phyloP scores from a whole-genome alignment of 768 basidiomycete species.

The Tremella mesenterica region DNA sequence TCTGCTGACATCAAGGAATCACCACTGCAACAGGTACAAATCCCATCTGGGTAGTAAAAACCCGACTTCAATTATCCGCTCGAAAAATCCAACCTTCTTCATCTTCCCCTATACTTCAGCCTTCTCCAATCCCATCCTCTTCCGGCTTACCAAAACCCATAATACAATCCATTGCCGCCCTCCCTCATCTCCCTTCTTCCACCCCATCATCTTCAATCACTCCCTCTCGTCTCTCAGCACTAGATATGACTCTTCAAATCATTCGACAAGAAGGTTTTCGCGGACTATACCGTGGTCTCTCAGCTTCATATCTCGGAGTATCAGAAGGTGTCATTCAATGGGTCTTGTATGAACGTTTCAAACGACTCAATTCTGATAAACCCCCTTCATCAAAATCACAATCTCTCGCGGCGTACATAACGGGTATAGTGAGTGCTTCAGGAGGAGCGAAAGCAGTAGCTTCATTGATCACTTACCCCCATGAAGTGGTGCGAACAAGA shows the following conservation, averaged over 20 bases:
- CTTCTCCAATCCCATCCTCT: conserved; percentile 8
- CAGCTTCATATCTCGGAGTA: conserved; percentile 89
- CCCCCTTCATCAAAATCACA: conserved; percentile 3
- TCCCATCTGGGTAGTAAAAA: conserved; percentile 99
- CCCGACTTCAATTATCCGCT: conserved; percentile 68
- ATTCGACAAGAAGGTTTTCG: conserved; percentile 67
- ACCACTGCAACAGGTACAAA: conserved; percentile 84
- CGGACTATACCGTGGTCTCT: conserved; percentile 91
- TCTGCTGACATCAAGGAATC: conserved; percentile 51
- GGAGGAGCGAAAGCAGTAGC: conserved; percentile 91
- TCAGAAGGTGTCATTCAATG: conserved; percentile 95
- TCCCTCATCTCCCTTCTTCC: conserved; percentile 5
- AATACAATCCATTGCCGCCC: conserved; percentile 24
- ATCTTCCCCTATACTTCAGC: conserved; percentile 14
- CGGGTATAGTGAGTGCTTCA: conserved; percentile 68
- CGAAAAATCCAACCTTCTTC: conserved; percentile 32
- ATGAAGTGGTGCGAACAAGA: conserved; percentile 91
- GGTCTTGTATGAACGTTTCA: conserved; percentile 89
- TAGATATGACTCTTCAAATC: conserved; percentile 57
- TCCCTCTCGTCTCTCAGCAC: conserved; percentile 12
- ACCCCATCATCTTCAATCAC: conserved; percentile 1
- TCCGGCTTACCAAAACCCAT: conserved; percentile 25
- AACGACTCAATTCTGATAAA: conserved; percentile 49
- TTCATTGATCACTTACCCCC: conserved; percentile 91
- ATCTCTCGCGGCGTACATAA: conserved; percentile 22